Evolutionary conservation across 2,329 filamentous ascomycete species (phyloP), one percentile per base, ranked within the genome.

Genomic region (Ophiostoma angusticollis): DNA sequence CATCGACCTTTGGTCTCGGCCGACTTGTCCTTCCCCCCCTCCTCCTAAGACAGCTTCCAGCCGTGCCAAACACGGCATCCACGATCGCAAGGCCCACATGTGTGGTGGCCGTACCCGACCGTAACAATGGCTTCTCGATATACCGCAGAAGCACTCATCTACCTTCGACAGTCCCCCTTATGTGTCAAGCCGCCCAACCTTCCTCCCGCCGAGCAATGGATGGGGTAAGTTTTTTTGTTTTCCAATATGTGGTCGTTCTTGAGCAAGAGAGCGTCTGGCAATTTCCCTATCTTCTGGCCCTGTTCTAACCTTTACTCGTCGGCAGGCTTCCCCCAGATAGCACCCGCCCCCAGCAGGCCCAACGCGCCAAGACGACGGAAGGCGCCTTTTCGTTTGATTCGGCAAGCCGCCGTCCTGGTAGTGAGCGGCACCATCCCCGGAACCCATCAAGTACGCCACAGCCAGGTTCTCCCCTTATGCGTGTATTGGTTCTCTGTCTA

Each of bases 141-240:
- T 60, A 72, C 81, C 46, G 68, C 74, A 59, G 83, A 87, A 47
- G 72, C 82, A 61, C 68, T 96, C 50, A 66, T 85, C 52, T 69
- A 71, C 57, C 67, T 96, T 53, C 75, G 80, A 60, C 69, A 80
- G 44, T 95, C 89, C 47, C 86, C 86, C 48, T 68, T 94, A 58
- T 86, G 86, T 54, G 65, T 72, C 51, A 93, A 84, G 61, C 89
- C 89, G 33, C 66, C 79, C 47, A 73, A 70, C 47, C 70, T 95
- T 32, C 87, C 86, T 48, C 81, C 85, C 19, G 73, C 80, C 47
- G 85, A 93, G 63, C 84, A 93, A 67, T 96, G 87, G 87, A 93
- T 95, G 85, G 86, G 89, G 82, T 93, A 68, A 56, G 74, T 9
- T 32, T 30, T 30, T 23, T 12, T 32, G 11, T 28, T 28, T 30